phyloP scores from a whole-genome alignment of 75 land plant species.

The Sequoiadendron giganteum region DNA sequence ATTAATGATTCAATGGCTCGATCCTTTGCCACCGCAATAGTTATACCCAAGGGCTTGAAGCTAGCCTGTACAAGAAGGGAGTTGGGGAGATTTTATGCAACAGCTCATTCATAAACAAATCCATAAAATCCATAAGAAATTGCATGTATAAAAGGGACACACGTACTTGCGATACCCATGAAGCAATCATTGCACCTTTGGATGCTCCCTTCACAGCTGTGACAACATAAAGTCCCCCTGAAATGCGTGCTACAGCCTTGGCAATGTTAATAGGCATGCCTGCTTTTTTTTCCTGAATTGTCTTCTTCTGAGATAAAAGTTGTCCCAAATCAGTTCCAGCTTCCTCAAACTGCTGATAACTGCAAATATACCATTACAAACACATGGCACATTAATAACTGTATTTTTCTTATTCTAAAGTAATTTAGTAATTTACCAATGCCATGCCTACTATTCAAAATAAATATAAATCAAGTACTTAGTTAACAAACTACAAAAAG shows the following conservation, averaged over 20 bases:
- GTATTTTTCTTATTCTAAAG: neutral
- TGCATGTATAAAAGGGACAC: neutral
- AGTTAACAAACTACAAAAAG: neutral
- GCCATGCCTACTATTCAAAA: neutral
- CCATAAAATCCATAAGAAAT: neutral
- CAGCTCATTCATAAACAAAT: neutral
- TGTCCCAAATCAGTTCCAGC: slow-evolving; percentile 61
- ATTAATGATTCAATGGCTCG: slow-evolving; percentile 59
- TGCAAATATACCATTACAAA: slow-evolving; percentile 16
- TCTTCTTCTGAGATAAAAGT: slow-evolving; percentile 47
- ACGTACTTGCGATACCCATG: slow-evolving; percentile 58
- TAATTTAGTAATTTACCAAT: too few species aligned
- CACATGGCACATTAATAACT: neutral
- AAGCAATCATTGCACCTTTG: slow-evolving; percentile 59
- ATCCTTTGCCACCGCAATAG: slow-evolving; percentile 61
- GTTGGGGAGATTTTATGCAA: neutral
- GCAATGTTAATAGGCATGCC: slow-evolving; percentile 48
- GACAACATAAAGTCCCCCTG: slow-evolving; percentile 58
- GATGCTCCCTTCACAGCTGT: slow-evolving; percentile 49
- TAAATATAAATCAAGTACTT: neutral
- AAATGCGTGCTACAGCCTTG: slow-evolving; percentile 50
- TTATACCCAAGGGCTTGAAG: slow-evolving; percentile 45
- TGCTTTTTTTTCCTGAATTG: slow-evolving; percentile 40
- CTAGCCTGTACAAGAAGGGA: slow-evolving; percentile 4
- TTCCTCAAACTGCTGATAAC: slow-evolving; percentile 56